phyloP scores from a whole-genome alignment of 2,329 filamentous ascomycete genomes.

The Sarocladium brachiariae region DNA sequence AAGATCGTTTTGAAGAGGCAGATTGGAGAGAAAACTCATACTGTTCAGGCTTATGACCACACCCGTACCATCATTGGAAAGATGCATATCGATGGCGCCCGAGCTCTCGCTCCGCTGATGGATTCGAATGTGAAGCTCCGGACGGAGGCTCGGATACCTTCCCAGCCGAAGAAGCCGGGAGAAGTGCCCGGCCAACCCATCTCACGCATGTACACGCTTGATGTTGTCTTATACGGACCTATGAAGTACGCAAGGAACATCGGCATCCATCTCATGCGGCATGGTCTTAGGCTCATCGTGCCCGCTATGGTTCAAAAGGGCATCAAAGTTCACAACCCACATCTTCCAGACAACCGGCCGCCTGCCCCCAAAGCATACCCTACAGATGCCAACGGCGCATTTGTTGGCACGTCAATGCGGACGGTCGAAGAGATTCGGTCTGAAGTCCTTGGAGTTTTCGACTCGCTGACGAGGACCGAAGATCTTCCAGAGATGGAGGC shows the following conservation, averaged over 20 bases:
- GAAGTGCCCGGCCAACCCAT: slow-evolving; percentile 58
- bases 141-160: slow-evolving; percentile 63
- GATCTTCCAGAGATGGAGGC: slow-evolving; percentile 70
- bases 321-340: slow-evolving; percentile 70
- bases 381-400: slow-evolving; percentile 21
- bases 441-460: slow-evolving; percentile 82
- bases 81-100: slow-evolving; percentile 62
- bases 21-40: slow-evolving; percentile 45
- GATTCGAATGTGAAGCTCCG: slow-evolving; percentile 62
- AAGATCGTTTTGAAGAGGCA: slow-evolving; percentile 63
- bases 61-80: slow-evolving; percentile 65
- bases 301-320: slow-evolving; percentile 61
- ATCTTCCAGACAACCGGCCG: slow-evolving; percentile 46
- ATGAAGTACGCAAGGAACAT: slow-evolving; percentile 57
- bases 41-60: slow-evolving; percentile 69
- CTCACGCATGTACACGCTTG: slow-evolving; percentile 56
- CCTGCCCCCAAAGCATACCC: slow-evolving; percentile 28
- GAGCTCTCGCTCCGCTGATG: slow-evolving; percentile 64
- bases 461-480: slow-evolving; percentile 69
- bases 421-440: slow-evolving; percentile 81
- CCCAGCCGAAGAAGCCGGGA: slow-evolving; percentile 53
- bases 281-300: slow-evolving; percentile 59
- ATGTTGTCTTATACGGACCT: slow-evolving; percentile 75
- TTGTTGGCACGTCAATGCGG: slow-evolving; percentile 34
- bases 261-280: slow-evolving; percentile 57